Evolutionary conservation across 2,329 filamentous ascomycete species (phyloP), one percentile per base, ranked within the genome.

Genomic region (Coniochaeta sp.): DNA sequence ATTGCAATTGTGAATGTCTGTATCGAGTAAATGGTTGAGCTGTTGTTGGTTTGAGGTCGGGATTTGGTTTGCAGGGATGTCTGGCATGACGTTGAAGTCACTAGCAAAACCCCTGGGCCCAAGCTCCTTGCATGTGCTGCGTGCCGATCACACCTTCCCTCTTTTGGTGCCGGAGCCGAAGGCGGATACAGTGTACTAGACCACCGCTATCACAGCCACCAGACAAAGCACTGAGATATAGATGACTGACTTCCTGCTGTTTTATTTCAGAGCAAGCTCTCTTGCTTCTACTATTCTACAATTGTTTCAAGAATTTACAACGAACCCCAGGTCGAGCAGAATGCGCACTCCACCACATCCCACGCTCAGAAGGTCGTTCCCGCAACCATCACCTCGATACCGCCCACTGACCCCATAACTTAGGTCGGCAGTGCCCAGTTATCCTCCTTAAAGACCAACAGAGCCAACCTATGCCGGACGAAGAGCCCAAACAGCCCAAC

Each of bases 381-480:
- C 43, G 5, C 43, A 3, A 8, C 22, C 44, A 14, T 50, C 22
- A 8, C 26, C 44, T 3, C 3, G 22, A 26, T 14, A 14, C 3
- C 24, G 26, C 12, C 43, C 50, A 31, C 12, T 22, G 14, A 31
- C 3, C 31, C 24, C 17, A 14, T 54, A 4, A 3, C 31, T 33
- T 38, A 38, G 16, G 8, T 38, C n/a, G 54, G 31, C 54, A 56
- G 65, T 70, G 26, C 79, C 77, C 80, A 79, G 72, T 99, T 99
- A 76, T 99, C 95, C 71, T 89, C 86, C 72, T 89, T 89, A 79
- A 99, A 99, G 66, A 99, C 84, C 66, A 95, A 80, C 69, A 96
- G 77, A 52, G 95, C 95, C 65, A 97, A 83, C 63, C 85, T 86
- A 77, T 99, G 95, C 66, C 95, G 81, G 59, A 92, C 85, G 70